Base-by-base conservation (phyloP, 306 rosid species). In the Neltuma alba region DNA sequence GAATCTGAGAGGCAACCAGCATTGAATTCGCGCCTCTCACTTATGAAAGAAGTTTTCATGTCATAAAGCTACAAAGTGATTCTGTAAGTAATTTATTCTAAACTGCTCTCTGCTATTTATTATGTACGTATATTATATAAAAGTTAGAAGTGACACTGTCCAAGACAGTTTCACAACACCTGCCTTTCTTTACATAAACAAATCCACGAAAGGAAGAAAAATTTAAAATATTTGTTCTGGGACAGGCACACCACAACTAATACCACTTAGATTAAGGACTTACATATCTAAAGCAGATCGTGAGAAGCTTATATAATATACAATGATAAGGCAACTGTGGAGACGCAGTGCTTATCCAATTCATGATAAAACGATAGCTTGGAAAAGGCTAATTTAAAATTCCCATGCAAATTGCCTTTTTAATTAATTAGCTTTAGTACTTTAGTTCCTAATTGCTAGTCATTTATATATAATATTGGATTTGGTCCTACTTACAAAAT, bases 341-440 rank as follows among this genome's bases (percentile, higher is more conserved):
- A 57, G 36, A 45, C n/a, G n/a, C n/a, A 71, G 76, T 71, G 79
- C 85, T 77, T 82, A 82, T 72, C 82, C 73, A 31, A 16, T 62
- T 30, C 37, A 16, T 14, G 16, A 62, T 28, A 28, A 33, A 13
- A 18, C 76, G 1, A 13, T 60, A 28, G 37, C 54, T 23, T 41
- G 15, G 23, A 4, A 27, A 11, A 42, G 74, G 74, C 25, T 25
- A 44, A 28, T 25, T 40, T 40, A 40, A n/a, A 40, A 38, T 11
- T 41, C 34, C 10, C 72, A 40, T 37, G 72, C 72, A 38, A 66
- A 9, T 66, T n/a, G 72, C 20, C 31, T 21, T 5, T 6, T 40
- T 16, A 11, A 42, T 13, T 69, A 9, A n/a, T 23, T 41, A 3
- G 15, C 6, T 10, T 38, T n/a, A n/a, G n/a, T n/a, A n/a, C 5